phyloP scores from a whole-genome alignment of 148 eudicot genomes.

The Amaranthus cruentus region DNA sequence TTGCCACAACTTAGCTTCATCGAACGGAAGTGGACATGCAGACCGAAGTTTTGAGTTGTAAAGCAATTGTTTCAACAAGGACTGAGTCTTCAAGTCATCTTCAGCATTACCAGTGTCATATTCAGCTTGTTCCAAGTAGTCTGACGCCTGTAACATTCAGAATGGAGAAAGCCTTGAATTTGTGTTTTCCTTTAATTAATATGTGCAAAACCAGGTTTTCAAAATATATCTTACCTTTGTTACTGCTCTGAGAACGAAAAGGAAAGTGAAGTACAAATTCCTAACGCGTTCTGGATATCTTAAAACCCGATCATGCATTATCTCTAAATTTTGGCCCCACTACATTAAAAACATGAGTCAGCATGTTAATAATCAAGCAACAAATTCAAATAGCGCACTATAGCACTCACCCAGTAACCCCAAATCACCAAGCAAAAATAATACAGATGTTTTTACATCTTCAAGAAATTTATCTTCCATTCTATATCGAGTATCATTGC shows the following conservation, averaged over 20 bases:
- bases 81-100: conserved; percentile 85
- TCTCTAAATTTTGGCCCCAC: conserved; percentile 85
- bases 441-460: neutral
- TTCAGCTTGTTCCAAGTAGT: conserved; percentile 89
- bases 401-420: too few relatives aligned
- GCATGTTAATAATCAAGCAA: neutral
- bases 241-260: conserved; percentile 94
- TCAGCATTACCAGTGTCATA: conserved; percentile 82
- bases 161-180: neutral
- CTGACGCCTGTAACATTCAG: conserved; percentile 50
- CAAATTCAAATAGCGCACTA: neutral
- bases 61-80: conserved; percentile 69
- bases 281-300: conserved; percentile 81
- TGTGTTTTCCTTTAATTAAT: neutral
- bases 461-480: neutral
- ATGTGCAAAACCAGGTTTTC: neutral
- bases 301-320: conserved; percentile 78
- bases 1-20: conserved; percentile 95
- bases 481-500: neutral
- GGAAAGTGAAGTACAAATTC: conserved; percentile 86
- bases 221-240: conserved; percentile 52
- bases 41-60: conserved; percentile 66
- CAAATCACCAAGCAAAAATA: neutral
- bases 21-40: conserved; percentile 95
- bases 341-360: conserved; percentile 25